Base-by-base conservation (phyloP, 257 asterid species). In the Gentiana macrophylla region DNA sequence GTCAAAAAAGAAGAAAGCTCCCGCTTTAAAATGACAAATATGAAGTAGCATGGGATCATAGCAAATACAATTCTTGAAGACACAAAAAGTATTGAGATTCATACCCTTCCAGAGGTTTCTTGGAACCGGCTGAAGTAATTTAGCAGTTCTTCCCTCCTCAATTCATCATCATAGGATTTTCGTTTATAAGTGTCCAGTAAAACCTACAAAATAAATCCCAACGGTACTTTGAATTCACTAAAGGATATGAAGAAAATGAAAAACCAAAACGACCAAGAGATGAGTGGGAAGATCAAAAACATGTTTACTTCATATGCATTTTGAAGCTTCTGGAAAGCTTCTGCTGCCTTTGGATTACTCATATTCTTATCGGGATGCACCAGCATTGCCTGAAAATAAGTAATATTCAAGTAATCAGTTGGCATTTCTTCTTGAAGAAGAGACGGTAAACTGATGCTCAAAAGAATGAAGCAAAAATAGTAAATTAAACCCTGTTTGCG, bases 311-410 rank as follows among this genome's bases (percentile, higher is more conserved):
- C 98, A 55, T 92, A 92, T 64, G 97, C 98, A 70, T 88, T 92
- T 75, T 92, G 98, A 73, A 92, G 97, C 71, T 88, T 92, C 81
- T 83, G 79, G 74, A 92, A 92, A 70, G 98, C 98, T 74, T 92
- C 98, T 35, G 78, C 98, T 68, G 98, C 94, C 78, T 71, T 87
- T 72, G 83, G 97, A 54, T 92, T 82, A 49, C 98, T 95, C 95
- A 92, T 83, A 68, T 92, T 92, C 80, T 92, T 92, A 79, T 92
- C 98, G 53, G 98, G 98, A 74, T 92, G 98, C 44, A 92, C 98
- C 68, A 92, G 86, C 93, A 92, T 92, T 68, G 97, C 98, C 98
- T 92, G 68, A 75, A 32, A 67, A 50, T 55, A 67, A 66, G 68
- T 53, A 13, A 49, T 66, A 59, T 12, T 49, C 41, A 36, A 37